These are phyloP conservation scores for Pleochaeta shiraiana DNA, from an alignment of 2,329 filamentous ascomycete species.

Conservation along the genomic window DNA sequence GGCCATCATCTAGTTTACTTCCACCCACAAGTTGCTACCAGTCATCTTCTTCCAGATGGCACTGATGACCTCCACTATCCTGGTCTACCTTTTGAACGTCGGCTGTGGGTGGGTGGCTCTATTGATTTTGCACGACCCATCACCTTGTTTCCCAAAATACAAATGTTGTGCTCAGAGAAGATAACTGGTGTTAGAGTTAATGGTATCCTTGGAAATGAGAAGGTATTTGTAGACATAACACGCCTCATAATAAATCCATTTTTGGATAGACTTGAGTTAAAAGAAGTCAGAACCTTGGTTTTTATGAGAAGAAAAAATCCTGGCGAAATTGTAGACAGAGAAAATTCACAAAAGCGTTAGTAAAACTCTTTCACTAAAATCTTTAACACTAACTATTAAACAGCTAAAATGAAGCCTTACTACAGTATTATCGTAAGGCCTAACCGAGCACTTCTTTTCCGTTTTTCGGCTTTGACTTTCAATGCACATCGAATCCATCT, in stretches of 20 bases:
- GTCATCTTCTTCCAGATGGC: conserved; percentile 53
- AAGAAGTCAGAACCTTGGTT: conserved; percentile 38
- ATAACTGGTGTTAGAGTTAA: conserved; percentile 23
- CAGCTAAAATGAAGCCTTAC: conserved; percentile 20
- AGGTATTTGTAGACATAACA: conserved; percentile 15
- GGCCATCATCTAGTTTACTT: conserved; percentile 81
- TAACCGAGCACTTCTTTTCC: conserved; percentile 53
- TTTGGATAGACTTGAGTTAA: conserved; percentile 18
- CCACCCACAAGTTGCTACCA: conserved; percentile 41
- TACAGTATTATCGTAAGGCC: conserved; percentile 40
- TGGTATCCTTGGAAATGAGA: conserved; percentile 13
- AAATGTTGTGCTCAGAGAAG: conserved; percentile 24
- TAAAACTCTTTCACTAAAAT: conserved; percentile 6
- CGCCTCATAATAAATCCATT: conserved; percentile 10
- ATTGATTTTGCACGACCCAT: conserved; percentile 22
- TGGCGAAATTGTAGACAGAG: conserved; percentile 7
- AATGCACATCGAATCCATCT: conserved; percentile 88
- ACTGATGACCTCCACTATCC: conserved; percentile 66
- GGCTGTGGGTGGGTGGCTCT: conserved; percentile 77
- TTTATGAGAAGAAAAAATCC: conserved; percentile 30
- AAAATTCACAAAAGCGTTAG: conserved; percentile 12
- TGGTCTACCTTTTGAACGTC: conserved; percentile 44
- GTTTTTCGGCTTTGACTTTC: conserved; percentile 77
- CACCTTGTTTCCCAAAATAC: conserved; percentile 11
- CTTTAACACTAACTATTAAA: conserved; percentile 5